These are phyloP conservation scores for Quercus tomentella DNA, from an alignment of 331 rosid species.

Conservation along the genomic window DNA sequence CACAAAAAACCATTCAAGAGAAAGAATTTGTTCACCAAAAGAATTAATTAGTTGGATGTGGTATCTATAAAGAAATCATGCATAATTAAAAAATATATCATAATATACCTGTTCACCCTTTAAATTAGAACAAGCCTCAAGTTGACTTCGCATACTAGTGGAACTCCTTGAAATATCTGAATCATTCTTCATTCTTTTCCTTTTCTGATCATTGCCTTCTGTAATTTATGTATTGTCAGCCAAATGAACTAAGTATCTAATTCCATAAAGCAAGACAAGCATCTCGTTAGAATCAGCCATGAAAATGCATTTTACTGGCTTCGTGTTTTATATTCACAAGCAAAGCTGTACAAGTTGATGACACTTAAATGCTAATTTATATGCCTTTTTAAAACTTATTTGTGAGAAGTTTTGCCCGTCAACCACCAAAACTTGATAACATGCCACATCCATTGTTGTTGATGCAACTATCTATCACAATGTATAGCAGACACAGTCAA, in stretches of 20 bases:
- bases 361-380: constrained; percentile 2
- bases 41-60: background rate
- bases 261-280: background rate
- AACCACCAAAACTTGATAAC: constrained; percentile 15
- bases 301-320: background rate
- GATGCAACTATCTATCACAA: constrained; percentile 11
- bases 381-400: background rate
- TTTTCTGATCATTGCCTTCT: constrained; percentile 91
- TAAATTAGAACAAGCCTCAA: constrained; percentile 66
- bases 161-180: constrained; percentile 72
- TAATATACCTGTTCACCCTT: constrained; percentile 86
- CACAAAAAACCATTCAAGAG: background rate
- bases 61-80: background rate
- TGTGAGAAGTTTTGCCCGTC: constrained; percentile 8
- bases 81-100: constrained; percentile 2
- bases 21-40: constrained; percentile 6
- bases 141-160: constrained; percentile 56
- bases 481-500: background rate
- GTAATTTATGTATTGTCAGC: constrained; percentile 33
- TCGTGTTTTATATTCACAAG: background rate
- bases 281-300: background rate
- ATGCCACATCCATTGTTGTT: constrained; percentile 8
- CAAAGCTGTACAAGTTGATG: constrained; percentile 1
- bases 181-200: constrained; percentile 76
- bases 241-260: background rate